Percentiles rank a stretch among this genome's conserved stretches.
These are phyloP conservation scores for Comarum palustre DNA, from an alignment of 306 rosid species.

Conservation along the genomic window DNA sequence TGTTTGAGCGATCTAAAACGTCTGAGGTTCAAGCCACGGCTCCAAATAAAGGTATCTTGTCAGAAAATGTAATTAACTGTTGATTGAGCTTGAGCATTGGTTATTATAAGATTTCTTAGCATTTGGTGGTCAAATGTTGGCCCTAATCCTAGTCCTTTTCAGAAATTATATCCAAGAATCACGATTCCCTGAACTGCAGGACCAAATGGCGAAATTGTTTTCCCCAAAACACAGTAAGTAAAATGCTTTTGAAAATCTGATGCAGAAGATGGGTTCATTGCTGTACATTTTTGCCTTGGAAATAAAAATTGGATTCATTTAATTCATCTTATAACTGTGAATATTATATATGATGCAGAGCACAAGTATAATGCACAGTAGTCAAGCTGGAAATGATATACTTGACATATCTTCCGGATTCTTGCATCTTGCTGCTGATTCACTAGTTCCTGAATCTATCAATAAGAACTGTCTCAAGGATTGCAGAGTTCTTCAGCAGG, in stretches of 20 bases:
- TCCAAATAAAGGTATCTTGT: slow-evolving; percentile 44
- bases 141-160: slow-evolving; percentile 30
- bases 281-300: slow-evolving; percentile 15
- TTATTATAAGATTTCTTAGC: slow-evolving; percentile 6
- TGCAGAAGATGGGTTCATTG: slow-evolving; percentile 17
- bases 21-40: slow-evolving; percentile 36
- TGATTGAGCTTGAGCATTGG: slow-evolving; percentile 19
- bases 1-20: slow-evolving; percentile 30
- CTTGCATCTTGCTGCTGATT: slow-evolving; percentile 80
- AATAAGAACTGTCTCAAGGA: slow-evolving; percentile 59
- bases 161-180: slow-evolving; percentile 45
- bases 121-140: slow-evolving; percentile 15
- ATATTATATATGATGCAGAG: slow-evolving; percentile 43
- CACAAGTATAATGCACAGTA: slow-evolving; percentile 31
- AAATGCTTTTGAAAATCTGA: neutral
- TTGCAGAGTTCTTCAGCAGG: slow-evolving; percentile 80
- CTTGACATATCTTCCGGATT: slow-evolving; percentile 82
- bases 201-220: slow-evolving; percentile 70
- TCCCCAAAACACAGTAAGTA: slow-evolving; percentile 53
- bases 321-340: slow-evolving; percentile 19
- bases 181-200: slow-evolving; percentile 45
- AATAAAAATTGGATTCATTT: slow-evolving; percentile 18
- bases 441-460: slow-evolving; percentile 68
- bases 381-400: slow-evolving; percentile 43
- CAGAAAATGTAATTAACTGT: neutral